Base-by-base conservation (phyloP, 805 yeast species). In the Dipodascus albidus region DNA sequence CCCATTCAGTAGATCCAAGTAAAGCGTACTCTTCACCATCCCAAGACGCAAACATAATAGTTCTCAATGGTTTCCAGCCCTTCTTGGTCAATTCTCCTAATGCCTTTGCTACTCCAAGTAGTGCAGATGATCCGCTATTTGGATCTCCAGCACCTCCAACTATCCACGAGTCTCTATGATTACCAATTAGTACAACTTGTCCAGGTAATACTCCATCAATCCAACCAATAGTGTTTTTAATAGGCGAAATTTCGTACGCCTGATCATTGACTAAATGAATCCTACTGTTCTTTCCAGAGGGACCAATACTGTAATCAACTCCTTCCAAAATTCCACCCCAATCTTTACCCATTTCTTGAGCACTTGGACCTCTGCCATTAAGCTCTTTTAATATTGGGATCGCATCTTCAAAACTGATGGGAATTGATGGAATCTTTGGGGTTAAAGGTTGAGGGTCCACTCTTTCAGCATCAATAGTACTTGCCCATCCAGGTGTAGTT, bases 81-180 rank as follows among this genome's bases (percentile, higher is more conserved):
- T 58, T 53, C 56, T 74, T 69, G 31, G 65, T 56, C 52, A 85
- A 69, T 47, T 72, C 76, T 22, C 79, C 76, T 35, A 83, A 70
- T 0, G 78, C 81, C 50, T 86, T 71, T 4, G 82, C 81, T 47
- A 85, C 67, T 63, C 85, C 91, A 47, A 85, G 65, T 57, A 83
- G 56, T 0, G 74, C 79, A 0, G 89, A 82, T 17, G 85, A 75
- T 0, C 91, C 91, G 23, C 83, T 75, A 65, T 85, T 85, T 27
- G 93, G 90, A 67, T 85, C 93, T 23, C 80, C 83, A 0, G 90
- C 89, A 15, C 87, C 87, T 50, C 86, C 86, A 54, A 81, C 78
- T 54, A 82, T 77, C 93, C 91, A 86, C 2, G 90, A 82, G 63
- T 85, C 93, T 53, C 88, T 77, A 64, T 85, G 93, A 64, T 84